Conservation (phyloP, 495 filamentous ascomycete species). For the Thozetella sp. region DNA sequence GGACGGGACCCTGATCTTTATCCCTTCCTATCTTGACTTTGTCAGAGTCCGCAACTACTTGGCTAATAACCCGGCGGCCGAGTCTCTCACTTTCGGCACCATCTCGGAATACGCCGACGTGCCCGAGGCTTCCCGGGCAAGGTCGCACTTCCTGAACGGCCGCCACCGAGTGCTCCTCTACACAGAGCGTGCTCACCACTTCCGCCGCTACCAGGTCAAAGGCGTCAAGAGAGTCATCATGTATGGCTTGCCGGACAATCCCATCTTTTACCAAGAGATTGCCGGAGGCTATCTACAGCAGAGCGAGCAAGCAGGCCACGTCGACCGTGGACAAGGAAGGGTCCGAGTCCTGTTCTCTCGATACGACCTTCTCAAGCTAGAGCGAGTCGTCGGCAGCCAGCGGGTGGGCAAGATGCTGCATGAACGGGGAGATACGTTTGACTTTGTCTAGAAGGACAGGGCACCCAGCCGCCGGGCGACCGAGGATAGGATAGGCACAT, state of each 20-base stretch:
- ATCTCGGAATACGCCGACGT: conserved; percentile 86
- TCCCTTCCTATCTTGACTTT: conserved; percentile 93
- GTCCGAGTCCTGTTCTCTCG: conserved; percentile 79
- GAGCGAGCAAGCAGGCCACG: conserved; percentile 53
- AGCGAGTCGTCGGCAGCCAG: conserved; percentile 81
- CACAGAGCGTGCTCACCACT: conserved; percentile 93
- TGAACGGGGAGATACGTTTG: conserved; percentile 87
- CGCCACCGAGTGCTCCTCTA: conserved; percentile 84
- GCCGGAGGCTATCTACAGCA: conserved; percentile 66
- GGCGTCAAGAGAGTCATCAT: conserved; percentile 81
- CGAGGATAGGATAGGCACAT: neutral
- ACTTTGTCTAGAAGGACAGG: conserved; percentile 64
- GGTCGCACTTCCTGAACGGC: conserved; percentile 84
- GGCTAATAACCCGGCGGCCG: conserved; percentile 67
- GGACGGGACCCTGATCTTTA: conserved; percentile 75
- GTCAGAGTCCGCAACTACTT: conserved; percentile 91
- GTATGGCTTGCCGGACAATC: conserved; percentile 89
- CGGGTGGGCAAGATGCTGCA: conserved; percentile 76
- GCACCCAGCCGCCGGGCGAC: neutral
- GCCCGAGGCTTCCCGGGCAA: conserved; percentile 75
- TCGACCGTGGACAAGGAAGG: conserved; percentile 52
- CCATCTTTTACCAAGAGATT: conserved; percentile 85
- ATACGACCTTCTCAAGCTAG: conserved; percentile 86
- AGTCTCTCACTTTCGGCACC: conserved; percentile 74
- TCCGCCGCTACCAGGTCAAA: conserved; percentile 76